phyloP scores from a whole-genome alignment of 2,329 filamentous ascomycete species.

The Trichoderma polysporum region DNA sequence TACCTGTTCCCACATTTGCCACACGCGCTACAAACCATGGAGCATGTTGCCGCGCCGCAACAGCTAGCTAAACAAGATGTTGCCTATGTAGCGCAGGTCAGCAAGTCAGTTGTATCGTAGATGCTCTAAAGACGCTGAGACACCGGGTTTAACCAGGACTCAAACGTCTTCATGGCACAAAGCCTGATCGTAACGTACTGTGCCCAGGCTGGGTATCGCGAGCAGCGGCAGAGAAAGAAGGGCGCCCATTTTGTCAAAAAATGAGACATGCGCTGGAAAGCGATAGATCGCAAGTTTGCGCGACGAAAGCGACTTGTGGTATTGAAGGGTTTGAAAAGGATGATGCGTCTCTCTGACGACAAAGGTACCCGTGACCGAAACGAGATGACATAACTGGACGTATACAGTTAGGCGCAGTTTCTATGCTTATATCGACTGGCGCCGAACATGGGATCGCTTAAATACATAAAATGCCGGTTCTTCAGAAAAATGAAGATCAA shows the following conservation, averaged over 20 bases:
- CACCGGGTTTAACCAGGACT: neutral
- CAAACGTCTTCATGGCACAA: neutral
- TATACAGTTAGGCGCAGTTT: neutral
- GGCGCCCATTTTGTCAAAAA: constrained; percentile 70
- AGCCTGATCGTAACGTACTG: constrained; percentile 57
- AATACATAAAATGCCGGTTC: neutral
- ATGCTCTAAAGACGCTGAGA: neutral
- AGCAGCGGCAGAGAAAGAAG: constrained; percentile 86
- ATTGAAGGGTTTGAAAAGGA: neutral
- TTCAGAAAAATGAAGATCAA: neutral
- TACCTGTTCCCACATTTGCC: constrained; percentile 94
- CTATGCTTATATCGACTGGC: neutral
- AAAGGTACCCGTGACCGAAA: constrained; percentile 1
- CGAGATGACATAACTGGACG: constrained; percentile 14
- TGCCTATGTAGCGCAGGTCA: constrained; percentile 49
- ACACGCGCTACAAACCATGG: constrained; percentile 90
- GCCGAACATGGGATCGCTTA: neutral
- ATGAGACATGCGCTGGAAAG: neutral
- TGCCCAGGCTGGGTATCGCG: constrained; percentile 80
- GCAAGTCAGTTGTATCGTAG: neutral
- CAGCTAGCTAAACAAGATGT: constrained; percentile 82
- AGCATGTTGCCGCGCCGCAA: constrained; percentile 95
- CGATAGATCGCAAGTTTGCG: neutral
- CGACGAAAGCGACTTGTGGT: neutral
- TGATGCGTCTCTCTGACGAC: constrained; percentile 2